These are phyloP conservation scores for Xylaria palmicola DNA, from an alignment of 495 filamentous ascomycete species.

Conservation along the genomic window DNA sequence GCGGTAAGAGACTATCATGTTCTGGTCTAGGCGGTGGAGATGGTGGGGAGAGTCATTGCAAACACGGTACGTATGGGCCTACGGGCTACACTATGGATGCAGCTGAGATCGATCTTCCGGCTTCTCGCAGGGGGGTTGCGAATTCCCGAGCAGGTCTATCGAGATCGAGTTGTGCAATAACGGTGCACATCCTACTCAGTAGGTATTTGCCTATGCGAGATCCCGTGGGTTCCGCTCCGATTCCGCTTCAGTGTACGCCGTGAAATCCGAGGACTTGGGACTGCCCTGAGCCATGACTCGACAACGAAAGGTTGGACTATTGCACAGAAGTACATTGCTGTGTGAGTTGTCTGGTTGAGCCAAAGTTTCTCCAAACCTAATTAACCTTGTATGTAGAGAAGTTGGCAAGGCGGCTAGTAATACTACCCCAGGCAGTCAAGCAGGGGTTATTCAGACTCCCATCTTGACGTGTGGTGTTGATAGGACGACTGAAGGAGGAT, in stretches of 20 bases:
- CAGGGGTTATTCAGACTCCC: not conserved
- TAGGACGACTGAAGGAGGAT: not conserved
- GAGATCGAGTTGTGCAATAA: conserved; percentile 3
- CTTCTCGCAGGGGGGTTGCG: not conserved
- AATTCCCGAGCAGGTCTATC: not conserved
- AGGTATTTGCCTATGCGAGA: not conserved
- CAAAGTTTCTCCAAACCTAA: not conserved
- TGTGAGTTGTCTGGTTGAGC: not conserved
- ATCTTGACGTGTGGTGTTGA: not conserved
- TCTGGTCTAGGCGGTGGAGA: not conserved
- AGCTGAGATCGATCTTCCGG: conserved; percentile 10
- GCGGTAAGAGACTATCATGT: not conserved
- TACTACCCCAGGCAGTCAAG: not conserved
- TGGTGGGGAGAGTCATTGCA: conserved; percentile 4
- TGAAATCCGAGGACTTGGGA: not conserved
- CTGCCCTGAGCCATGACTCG: not conserved
- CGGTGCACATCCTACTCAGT: not conserved
- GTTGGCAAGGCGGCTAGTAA: not conserved
- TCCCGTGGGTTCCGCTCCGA: not conserved
- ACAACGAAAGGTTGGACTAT: not conserved
- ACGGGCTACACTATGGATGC: too few relatives aligned
- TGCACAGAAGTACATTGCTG: not conserved
- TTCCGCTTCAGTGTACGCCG: not conserved
- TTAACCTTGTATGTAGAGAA: not conserved
- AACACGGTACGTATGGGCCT: too few relatives aligned